Conservation (phyloP, 371 early-diverging fungal species). For the Mortierella sp. region DNA sequence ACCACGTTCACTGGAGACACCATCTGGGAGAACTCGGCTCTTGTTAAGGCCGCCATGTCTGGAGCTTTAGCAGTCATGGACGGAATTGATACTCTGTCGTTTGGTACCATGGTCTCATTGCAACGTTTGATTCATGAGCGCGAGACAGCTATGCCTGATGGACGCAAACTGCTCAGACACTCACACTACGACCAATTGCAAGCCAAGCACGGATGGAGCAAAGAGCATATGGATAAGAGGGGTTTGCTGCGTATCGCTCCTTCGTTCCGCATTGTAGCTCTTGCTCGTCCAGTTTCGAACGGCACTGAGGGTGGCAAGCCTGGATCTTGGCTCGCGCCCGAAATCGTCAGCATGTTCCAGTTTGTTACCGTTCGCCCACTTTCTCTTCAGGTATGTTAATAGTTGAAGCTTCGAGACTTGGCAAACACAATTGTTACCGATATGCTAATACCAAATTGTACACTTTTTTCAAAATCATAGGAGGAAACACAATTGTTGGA, state of each 20-base stretch:
- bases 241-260: constrained; percentile 78
- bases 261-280: constrained; percentile 82
- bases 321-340: constrained; percentile 79
- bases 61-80: constrained; percentile 84
- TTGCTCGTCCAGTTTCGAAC: constrained; percentile 72
- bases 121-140: constrained; percentile 79
- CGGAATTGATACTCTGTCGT: constrained; percentile 79
- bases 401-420: not conserved
- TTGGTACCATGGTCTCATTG: constrained; percentile 79
- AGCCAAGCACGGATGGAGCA: constrained; percentile 60
- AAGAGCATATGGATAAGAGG: constrained; percentile 63
- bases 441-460: constrained; percentile 12
- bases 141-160: constrained; percentile 82
- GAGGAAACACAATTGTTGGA: constrained; percentile 76
- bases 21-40: constrained; percentile 77
- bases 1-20: constrained; percentile 84
- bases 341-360: constrained; percentile 80
- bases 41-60: constrained; percentile 81
- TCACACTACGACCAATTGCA: constrained; percentile 71
- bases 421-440: not conserved
- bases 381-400: constrained; percentile 48
- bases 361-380: constrained; percentile 80
- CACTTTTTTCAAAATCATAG: not conserved
- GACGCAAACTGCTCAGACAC: constrained; percentile 71
- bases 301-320: constrained; percentile 60